Evolutionary conservation across 179 eudicot genomes (phyloP), one percentile per base, ranked within the genome.

Genomic region (Vitellaria paradoxa): DNA sequence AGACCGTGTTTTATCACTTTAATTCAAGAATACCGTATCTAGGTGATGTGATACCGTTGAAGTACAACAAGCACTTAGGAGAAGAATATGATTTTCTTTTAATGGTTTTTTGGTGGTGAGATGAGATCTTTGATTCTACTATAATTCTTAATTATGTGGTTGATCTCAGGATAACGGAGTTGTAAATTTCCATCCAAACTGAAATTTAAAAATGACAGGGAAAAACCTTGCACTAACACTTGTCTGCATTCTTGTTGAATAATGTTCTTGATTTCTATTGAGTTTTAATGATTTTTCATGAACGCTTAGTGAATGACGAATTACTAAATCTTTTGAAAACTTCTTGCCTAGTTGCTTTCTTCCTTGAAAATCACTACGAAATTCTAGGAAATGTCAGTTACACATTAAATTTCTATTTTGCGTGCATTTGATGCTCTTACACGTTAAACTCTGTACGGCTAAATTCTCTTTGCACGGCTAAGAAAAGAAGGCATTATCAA

Each of bases 111-210:
- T 14, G 6, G 21, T 52, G 14, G 12, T 46, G 56, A 47, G 62
- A 42, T 21, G 46, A 56, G n/a, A n/a, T 11, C 47, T 40, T 75
- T 42, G 45, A 30, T 8, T 71, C 23, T 21, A 69, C 42, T 53
- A 52, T 63, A 12, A 11, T 70, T 61, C 62, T 64, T 24, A 79
- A 72, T 45, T 78, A 63, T 73, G 7, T 53, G 68, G 74, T 67
- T 77, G 57, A 56, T 81, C 69, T 78, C 79, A 89, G 97, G 86
- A 68, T 81, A 77, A 30, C 82, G 77, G 67, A 83, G 83, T 50
- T 78, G 84, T 63, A 88, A 89, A 74, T 82, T 84, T 69, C 85
- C 78, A 79, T 92, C 93, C 26, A 89, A 85, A 84, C 88, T 88
- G 42, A 87, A 87, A 81, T 70, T 70, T 66, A 86, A 79, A 65